These are phyloP conservation scores for Leucoagaricus sp. DNA, from an alignment of 1,284 basidiomycete genomes.

Conservation along the genomic window DNA sequence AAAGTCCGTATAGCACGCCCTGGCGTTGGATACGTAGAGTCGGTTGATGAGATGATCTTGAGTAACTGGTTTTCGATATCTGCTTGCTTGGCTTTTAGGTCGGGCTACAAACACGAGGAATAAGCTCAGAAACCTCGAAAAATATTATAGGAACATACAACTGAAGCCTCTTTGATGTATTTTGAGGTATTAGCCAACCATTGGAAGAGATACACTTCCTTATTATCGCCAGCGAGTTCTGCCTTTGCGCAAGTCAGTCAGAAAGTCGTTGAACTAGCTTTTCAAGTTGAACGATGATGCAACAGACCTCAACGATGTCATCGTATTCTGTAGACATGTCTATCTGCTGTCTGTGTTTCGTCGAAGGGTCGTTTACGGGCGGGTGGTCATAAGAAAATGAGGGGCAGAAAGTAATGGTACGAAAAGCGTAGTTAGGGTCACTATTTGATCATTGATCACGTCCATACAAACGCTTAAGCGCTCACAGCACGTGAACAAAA, in stretches of 20 bases:
- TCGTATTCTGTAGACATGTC: constrained; percentile 15
- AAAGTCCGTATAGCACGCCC: constrained; percentile 86
- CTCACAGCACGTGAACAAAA: no score
- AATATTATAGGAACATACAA: constrained; percentile 2
- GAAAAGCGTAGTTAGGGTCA: no score
- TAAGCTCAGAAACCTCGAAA: no score
- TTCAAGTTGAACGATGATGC: background rate
- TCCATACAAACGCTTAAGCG: no score
- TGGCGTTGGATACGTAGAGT: constrained; percentile 73
- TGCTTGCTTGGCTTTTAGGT: constrained; percentile 63
- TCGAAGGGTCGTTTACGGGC: background rate
- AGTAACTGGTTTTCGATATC: constrained; percentile 64
- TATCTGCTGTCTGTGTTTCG: no score
- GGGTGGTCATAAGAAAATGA: background rate
- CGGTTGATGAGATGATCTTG: constrained; percentile 60
- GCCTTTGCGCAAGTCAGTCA: constrained; percentile 37
- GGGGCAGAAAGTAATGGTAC: no score
- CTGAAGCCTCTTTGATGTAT: background rate
- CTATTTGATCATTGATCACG: no score
- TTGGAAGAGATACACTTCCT: constrained; percentile 76
- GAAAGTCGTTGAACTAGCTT: background rate
- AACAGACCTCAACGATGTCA: constrained; percentile 10
- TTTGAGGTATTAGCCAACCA: constrained; percentile 49
- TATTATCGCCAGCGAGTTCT: constrained; percentile 67
- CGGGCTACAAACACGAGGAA: no score